Percentiles rank a stretch among this genome's conserved stretches.
phyloP scores from a whole-genome alignment of 441 rosid species.

The Geranium incanum region DNA sequence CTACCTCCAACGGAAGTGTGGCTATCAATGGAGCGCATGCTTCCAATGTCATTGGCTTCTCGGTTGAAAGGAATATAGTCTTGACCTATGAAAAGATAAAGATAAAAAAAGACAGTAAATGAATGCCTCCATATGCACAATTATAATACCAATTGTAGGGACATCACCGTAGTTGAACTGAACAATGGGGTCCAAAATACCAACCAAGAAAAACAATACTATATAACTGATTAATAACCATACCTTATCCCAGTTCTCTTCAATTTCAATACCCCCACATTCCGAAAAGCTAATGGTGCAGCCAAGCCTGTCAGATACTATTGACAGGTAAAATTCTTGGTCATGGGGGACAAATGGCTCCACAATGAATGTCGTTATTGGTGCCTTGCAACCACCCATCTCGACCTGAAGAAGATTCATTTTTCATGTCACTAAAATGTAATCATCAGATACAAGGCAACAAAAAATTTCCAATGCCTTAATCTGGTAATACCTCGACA shows the following conservation, averaged over 20 bases:
- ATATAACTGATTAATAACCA: neutral
- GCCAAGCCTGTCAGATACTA: slow-evolving; percentile 78
- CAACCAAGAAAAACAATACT: neutral
- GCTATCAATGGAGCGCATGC: slow-evolving; percentile 82
- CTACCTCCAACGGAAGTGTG: slow-evolving; percentile 82
- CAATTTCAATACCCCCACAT: slow-evolving; percentile 84
- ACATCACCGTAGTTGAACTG: neutral
- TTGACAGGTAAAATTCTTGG: slow-evolving; percentile 63
- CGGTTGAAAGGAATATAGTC: slow-evolving; percentile 55
- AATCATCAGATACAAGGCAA: slow-evolving; percentile 12
- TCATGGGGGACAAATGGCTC: slow-evolving; percentile 81
- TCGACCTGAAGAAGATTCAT: slow-evolving; percentile 46
- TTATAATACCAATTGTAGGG: neutral
- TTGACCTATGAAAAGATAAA: slow-evolving; percentile 45
- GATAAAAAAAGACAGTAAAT: neutral
- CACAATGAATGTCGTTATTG: slow-evolving; percentile 73
- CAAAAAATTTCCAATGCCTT: neutral
- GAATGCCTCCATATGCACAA: slow-evolving; percentile 1
- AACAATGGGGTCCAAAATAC: slow-evolving; percentile 4
- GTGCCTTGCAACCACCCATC: slow-evolving; percentile 82
- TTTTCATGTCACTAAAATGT: slow-evolving; percentile 12
- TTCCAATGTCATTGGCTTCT: slow-evolving; percentile 49
- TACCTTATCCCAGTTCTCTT: slow-evolving; percentile 90
- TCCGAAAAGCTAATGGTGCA: slow-evolving; percentile 71
- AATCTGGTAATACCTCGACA: slow-evolving; percentile 44